Base-by-base conservation (phyloP, 2,329 filamentous ascomycete genomes). In the Macroventuria anomochaeta region DNA sequence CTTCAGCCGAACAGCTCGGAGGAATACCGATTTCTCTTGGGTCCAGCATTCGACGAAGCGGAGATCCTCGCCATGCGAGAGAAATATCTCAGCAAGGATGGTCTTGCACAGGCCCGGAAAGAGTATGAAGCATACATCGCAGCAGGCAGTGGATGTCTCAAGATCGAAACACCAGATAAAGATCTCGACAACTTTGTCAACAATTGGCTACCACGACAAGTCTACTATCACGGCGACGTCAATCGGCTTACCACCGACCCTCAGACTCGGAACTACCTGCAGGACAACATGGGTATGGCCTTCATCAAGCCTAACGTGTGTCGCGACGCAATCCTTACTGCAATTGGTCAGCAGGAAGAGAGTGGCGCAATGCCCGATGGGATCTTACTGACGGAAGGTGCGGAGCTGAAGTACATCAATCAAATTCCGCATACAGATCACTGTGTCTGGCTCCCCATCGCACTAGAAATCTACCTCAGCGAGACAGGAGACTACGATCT, bases 231-330 rank as follows among this genome's bases (percentile, higher is more conserved):
- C 61, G 83, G 83, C 44, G 81, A 84, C 57, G 81, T 84, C 33
- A 85, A 85, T 64, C 80, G 83, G 10, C 71, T 85, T 28, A 83
- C 81, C 0, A 84, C 83, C 0, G 82, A 85, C 63, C 82, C 83
- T 17, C 83, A 85, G 64, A 85, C 83, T 7, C 79, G 83, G 36
- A 85, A 85, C 62, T 85, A 84, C 60, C 69, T 85, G 3, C 82
- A 85, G 63, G 83, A 85, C 68, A 84, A 83, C 67, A 84, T 85
- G 82, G 82, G 82, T 50, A 85, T 85, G 82, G 79, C 77, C 41
- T 85, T 79, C 68, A 81, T 85, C 70, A 78, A 79, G 53, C 81
- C 83, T 0, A 66, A 74, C 3, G 78, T 82, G 1, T 74, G 81
- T 17, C 79, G 81, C 3, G 70, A 73, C 25, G 78, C 82, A 5